These are phyloP conservation scores for Debaryomyces sp. DNA, from an alignment of 1,139 yeast species.

Conservation along the genomic window DNA sequence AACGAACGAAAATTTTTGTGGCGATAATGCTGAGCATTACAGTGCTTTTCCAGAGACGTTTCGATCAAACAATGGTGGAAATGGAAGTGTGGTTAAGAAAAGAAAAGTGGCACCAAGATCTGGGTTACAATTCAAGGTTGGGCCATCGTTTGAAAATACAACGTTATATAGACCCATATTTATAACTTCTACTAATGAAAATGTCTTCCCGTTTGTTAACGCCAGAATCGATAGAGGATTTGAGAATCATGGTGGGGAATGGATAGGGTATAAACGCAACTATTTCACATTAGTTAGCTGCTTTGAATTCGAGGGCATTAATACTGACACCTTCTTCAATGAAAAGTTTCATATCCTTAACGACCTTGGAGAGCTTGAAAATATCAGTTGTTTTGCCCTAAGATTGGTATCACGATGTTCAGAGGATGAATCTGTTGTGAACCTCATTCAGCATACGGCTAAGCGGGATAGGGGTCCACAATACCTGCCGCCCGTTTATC, in stretches of 20 bases:
- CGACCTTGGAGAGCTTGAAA: conserved; percentile 18
- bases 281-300: conserved; percentile 63
- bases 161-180: conserved; percentile 27
- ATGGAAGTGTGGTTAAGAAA: conserved; percentile 9
- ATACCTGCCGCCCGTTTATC: conserved; percentile 55
- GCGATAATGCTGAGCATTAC: not conserved
- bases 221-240: conserved; percentile 73
- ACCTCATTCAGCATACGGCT: conserved; percentile 67
- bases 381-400: conserved; percentile 55
- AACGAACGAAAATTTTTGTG: not conserved
- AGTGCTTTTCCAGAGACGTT: not conserved
- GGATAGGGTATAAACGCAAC: conserved; percentile 74
- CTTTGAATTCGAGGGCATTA: conserved; percentile 35
- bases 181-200: conserved; percentile 23
- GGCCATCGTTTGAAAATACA: conserved; percentile 56
- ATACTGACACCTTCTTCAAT: conserved; percentile 24
- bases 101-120: conserved; percentile 62
- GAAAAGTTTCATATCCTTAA: conserved; percentile 25
- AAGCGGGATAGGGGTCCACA: conserved; percentile 73
- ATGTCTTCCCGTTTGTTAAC: conserved; percentile 40
- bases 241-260: conserved; percentile 51
- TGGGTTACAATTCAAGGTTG: conserved; percentile 63
- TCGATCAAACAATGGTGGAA: not conserved
- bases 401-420: conserved; percentile 53
- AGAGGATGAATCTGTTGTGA: conserved; percentile 50